Evolutionary conservation across 75 land plant genomes (phyloP).

Genomic region (Selaginella tamariscina): DNA sequence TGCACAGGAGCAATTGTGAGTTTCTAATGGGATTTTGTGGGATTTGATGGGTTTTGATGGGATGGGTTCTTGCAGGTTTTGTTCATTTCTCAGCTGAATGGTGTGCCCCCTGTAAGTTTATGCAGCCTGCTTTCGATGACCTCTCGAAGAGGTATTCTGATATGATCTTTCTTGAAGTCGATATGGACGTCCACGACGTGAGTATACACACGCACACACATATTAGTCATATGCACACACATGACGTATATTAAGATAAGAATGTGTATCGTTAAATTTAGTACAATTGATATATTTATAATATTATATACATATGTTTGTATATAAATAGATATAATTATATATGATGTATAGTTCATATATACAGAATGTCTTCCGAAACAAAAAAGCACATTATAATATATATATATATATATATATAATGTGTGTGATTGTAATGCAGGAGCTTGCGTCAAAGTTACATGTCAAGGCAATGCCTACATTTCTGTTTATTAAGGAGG

Average conservation of each 20-base stretch:
- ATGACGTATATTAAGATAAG: no score
- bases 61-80: no score
- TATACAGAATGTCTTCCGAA: neutral
- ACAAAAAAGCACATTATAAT: neutral
- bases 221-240: no score
- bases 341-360: no score
- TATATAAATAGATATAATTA: no score
- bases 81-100: constrained; percentile 44
- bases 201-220: neutral
- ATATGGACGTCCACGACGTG: constrained; percentile 34
- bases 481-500: constrained; percentile 24
- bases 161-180: constrained; percentile 36
- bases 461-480: constrained; percentile 60
- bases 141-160: constrained; percentile 28
- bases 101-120: constrained; percentile 43
- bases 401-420: neutral
- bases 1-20: constrained; percentile 36
- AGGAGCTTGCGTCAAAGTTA: constrained; percentile 35
- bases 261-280: no score
- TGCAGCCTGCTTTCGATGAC: constrained; percentile 37
- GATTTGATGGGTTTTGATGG: constrained; percentile 1
- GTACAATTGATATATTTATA: no score
- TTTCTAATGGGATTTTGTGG: neutral
- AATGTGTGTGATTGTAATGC: neutral
- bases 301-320: no score